phyloP scores from a whole-genome alignment of 345 rosid genomes.

The Syzygium jambos region DNA sequence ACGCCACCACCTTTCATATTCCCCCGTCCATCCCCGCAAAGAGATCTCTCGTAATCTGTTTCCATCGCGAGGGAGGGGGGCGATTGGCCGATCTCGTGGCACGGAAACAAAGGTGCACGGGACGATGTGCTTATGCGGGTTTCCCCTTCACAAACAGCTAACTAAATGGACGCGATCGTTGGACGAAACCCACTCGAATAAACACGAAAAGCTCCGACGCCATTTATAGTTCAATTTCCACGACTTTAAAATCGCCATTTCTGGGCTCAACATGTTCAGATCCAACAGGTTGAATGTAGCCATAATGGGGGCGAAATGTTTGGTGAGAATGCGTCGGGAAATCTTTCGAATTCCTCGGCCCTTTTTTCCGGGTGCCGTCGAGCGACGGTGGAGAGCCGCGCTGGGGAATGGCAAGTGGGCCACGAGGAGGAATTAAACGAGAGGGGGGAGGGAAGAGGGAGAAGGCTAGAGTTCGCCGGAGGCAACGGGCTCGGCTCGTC shows the following conservation, averaged over 20 bases:
- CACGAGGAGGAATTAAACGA: neutral
- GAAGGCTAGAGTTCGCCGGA: neutral
- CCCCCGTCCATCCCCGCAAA: neutral
- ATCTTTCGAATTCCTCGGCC: neutral
- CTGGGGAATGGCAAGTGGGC: neutral
- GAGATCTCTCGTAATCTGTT: neutral
- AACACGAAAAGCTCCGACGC: neutral
- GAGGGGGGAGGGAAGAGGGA: neutral
- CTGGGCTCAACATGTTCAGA: fast-evolving
- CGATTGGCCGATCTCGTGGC: neutral
- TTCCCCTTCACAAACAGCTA: too few relatives aligned
- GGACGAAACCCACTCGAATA: neutral
- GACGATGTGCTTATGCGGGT: neutral
- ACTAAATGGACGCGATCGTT: too few relatives aligned
- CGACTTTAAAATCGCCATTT: neutral
- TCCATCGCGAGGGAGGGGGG: neutral
- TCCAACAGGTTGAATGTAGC: neutral
- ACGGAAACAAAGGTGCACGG: neutral
- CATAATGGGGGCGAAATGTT: neutral
- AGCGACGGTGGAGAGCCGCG: neutral
- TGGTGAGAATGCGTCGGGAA: neutral
- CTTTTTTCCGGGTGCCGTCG: too few relatives aligned
- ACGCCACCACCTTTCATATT: neutral
- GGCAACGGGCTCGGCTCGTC: neutral
- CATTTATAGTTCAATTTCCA: neutral